Percentiles rank a stretch among this genome's conserved stretches.
These are phyloP conservation scores for Metahyphopichia silvanorum DNA, from an alignment of 805 yeast genomes.

Conservation along the genomic window DNA sequence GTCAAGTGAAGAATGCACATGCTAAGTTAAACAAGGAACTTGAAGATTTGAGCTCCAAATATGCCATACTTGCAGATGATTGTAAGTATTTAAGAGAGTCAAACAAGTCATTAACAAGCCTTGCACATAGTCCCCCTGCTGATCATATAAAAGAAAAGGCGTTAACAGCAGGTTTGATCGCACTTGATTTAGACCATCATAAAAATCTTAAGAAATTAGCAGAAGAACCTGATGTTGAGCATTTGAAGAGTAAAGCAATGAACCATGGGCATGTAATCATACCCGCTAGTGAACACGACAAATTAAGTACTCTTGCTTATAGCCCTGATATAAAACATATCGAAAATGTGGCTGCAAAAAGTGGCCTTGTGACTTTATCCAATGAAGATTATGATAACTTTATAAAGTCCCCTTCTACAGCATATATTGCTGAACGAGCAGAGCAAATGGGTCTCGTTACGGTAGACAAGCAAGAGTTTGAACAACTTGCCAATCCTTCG, in stretches of 20 bases:
- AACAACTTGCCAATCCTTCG: constrained; percentile 4
- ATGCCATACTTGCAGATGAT: too few relatives aligned
- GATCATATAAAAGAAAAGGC: constrained; percentile 13
- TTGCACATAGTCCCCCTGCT: constrained; percentile 18
- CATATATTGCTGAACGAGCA: constrained; percentile 21
- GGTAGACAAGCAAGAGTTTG: constrained; percentile 1
- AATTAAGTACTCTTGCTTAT: constrained; percentile 11
- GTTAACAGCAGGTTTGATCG: background rate
- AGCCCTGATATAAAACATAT: constrained; percentile 6
- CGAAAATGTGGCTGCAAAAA: constrained; percentile 7
- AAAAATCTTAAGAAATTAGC: constrained; percentile 5
- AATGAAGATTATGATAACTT: constrained; percentile 6
- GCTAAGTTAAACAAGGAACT: too few relatives aligned
- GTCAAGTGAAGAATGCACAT: too few relatives aligned
- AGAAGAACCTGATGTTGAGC: constrained; percentile 24
- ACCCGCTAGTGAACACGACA: constrained; percentile 1
- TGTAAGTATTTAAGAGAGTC: too few relatives aligned
- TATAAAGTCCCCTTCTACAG: constrained; percentile 13
- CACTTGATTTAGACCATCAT: too few relatives aligned
- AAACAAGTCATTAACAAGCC: constrained; percentile 4
- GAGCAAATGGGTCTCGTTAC: constrained; percentile 9
- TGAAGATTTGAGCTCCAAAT: too few relatives aligned
- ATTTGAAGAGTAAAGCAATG: constrained; percentile 21
- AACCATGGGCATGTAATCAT: constrained; percentile 10
- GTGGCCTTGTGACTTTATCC: constrained; percentile 7